phyloP scores from a whole-genome alignment of 2,329 filamentous ascomycete species.

The Exutisphaerella laricina region DNA sequence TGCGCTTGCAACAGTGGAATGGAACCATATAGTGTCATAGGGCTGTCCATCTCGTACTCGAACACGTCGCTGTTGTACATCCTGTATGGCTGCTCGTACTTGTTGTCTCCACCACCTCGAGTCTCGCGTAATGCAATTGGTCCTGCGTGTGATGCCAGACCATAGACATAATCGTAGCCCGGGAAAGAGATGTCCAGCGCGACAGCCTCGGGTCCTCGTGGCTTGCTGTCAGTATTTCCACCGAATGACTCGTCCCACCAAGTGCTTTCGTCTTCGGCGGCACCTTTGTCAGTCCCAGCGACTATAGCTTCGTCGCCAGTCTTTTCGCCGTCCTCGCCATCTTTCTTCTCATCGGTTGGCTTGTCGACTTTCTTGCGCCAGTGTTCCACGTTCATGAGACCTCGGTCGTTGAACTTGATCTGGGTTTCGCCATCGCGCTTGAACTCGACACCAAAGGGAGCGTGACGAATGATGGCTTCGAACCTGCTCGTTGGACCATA shows the following conservation, averaged over 20 bases:
- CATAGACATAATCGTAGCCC: slow-evolving; percentile 86
- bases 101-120: slow-evolving; percentile 80
- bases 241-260: slow-evolving; percentile 99
- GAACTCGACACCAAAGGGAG: slow-evolving; percentile 82
- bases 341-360: slow-evolving; percentile 54
- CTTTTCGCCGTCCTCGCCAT: slow-evolving; percentile 45
- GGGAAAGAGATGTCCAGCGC: slow-evolving; percentile 87
- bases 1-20: slow-evolving; percentile 99
- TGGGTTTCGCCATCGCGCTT: slow-evolving; percentile 75
- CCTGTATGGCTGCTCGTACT: slow-evolving; percentile 83
- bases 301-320: slow-evolving; percentile 41
- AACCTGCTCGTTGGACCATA: slow-evolving; percentile 74
- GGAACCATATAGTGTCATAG: slow-evolving; percentile 96
- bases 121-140: slow-evolving; percentile 85
- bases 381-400: slow-evolving; percentile 87
- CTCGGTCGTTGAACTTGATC: slow-evolving; percentile 83
- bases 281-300: slow-evolving; percentile 36
- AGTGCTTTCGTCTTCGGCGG: slow-evolving; percentile 71
- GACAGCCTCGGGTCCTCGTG: slow-evolving; percentile 88
- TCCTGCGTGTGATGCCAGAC: slow-evolving; percentile 88
- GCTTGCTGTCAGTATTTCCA: slow-evolving; percentile 91
- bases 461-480: slow-evolving; percentile 75
- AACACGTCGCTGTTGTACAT: slow-evolving; percentile 97
- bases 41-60: slow-evolving; percentile 93
- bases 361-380: slow-evolving; percentile 84